These are phyloP conservation scores for Oemleria cerasiformis DNA, from an alignment of 306 rosid species.

Conservation along the genomic window DNA sequence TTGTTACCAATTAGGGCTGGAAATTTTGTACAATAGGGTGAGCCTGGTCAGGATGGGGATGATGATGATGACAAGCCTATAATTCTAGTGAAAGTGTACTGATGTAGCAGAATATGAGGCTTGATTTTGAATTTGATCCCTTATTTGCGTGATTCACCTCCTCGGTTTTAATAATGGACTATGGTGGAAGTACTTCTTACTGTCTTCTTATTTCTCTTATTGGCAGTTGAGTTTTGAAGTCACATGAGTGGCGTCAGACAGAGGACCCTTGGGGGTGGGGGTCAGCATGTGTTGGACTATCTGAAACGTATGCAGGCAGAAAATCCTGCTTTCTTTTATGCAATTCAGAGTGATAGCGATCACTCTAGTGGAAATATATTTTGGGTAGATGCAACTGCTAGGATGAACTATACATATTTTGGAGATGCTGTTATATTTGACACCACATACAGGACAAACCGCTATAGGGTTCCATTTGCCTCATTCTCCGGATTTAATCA, in stretches of 20 bases:
- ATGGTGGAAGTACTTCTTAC: neutral
- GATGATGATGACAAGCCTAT: neutral
- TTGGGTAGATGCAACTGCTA: constrained; percentile 72
- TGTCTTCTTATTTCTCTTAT: neutral
- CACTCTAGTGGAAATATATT: constrained; percentile 61
- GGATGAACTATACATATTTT: constrained; percentile 66
- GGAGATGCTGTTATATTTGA: constrained; percentile 79
- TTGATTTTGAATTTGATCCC: neutral
- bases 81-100: neutral
- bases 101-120: neutral
- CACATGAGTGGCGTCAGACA: constrained; percentile 70
- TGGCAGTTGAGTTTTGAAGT: constrained; percentile 22
- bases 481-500: constrained; percentile 72
- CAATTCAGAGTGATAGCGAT: constrained; percentile 59
- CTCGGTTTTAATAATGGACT: neutral
- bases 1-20: neutral
- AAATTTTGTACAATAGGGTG: neutral
- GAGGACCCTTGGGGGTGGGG: constrained; percentile 62
- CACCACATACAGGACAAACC: constrained; percentile 54
- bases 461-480: constrained; percentile 60
- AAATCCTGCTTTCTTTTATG: constrained; percentile 67
- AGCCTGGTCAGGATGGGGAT: neutral
- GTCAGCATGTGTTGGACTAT: constrained; percentile 70
- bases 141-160: neutral
- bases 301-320: constrained; percentile 83